Base-by-base conservation (phyloP, 768 basidiomycete species). In the Austroboletus festivus region DNA sequence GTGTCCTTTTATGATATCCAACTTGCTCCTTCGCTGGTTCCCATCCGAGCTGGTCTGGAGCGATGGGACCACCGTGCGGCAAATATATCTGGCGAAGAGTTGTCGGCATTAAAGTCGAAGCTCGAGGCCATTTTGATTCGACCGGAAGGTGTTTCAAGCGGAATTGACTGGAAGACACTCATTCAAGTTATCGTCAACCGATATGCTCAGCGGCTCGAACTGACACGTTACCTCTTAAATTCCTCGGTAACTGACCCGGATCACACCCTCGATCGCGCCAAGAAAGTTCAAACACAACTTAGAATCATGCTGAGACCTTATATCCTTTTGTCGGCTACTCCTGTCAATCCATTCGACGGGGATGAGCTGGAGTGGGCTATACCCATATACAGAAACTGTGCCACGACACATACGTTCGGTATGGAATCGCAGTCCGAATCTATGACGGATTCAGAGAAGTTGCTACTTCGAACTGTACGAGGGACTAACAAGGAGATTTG, bases 401-500 rank as follows among this genome's bases (percentile, higher is more conserved):
- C 58, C 9, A 60, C 60, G 11, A 56, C 59, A 1, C 65, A 70
- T 19, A 67, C 65, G 3, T 40, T 12, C 22, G 33, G 22, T 0
- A 43, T 60, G 38, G 38, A 48, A 10, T 44, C 43, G 0, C 23
- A 49, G 9, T 20, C 39, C 5, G 42, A 48, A 4, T n/a, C 38
- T 2, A 51, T 72, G 51, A 64, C 68, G 0, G 15, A 47, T n/a
- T 62, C 65, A 5, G 70, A 72, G 51, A 42, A 19, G 0, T 24
- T 68, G 22, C 54, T 72, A 20, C 49, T 69, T 4, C 44, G 39
- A 5, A 60, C 50, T 4, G 22, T 72, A 3, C 59, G 60, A 16
- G 73, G 59, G 4, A 75, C 73, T 0, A 68, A 50, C 1, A 66
- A 58, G 28, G 77, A 79, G 54, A 76, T 78, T 23, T 80, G 77